A percentile compares a stretch with the other conserved stretches of the same genome.
Evolutionary conservation across 345 rosid genomes (phyloP).

Genomic region (Noccaea caerulescens): DNA sequence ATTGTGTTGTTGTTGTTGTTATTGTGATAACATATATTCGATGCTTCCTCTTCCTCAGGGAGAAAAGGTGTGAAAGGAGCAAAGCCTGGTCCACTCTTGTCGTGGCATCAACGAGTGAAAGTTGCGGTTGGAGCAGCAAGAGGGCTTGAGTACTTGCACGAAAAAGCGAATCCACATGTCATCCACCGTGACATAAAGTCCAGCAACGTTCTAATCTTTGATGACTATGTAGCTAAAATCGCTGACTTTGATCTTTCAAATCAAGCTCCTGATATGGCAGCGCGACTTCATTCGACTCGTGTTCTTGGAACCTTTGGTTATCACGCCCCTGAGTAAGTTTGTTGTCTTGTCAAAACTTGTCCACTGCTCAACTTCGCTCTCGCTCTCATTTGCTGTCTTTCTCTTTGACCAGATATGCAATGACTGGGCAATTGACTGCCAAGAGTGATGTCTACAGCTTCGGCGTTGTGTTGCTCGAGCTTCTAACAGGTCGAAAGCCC

Average conservation of each 20-base stretch:
- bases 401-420: conserved; percentile 63
- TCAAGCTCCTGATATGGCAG: conserved; percentile 79
- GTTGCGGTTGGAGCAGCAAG: conserved; percentile 76
- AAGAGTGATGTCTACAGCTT: conserved; percentile 85
- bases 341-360: conserved; percentile 45
- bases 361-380: not conserved
- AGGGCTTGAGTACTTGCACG: conserved; percentile 73
- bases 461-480: conserved; percentile 87
- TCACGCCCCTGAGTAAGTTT: conserved; percentile 76
- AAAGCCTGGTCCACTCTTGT: conserved; percentile 67
- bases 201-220: conserved; percentile 72
- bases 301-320: conserved; percentile 78
- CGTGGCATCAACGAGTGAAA: conserved; percentile 68
- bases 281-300: conserved; percentile 74
- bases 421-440: conserved; percentile 88
- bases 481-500: conserved; percentile 85
- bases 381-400: not conserved
- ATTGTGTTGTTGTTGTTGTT: not conserved
- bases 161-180: conserved; percentile 57
- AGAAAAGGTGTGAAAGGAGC: conserved; percentile 76
- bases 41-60: conserved; percentile 45
- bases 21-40: not conserved
- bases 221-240: conserved; percentile 64
- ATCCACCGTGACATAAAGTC: conserved; percentile 73
- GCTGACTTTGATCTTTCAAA: conserved; percentile 75